phyloP scores from a whole-genome alignment of 176 grass and related monocot genomes.

The Bonia amplexicaulis region DNA sequence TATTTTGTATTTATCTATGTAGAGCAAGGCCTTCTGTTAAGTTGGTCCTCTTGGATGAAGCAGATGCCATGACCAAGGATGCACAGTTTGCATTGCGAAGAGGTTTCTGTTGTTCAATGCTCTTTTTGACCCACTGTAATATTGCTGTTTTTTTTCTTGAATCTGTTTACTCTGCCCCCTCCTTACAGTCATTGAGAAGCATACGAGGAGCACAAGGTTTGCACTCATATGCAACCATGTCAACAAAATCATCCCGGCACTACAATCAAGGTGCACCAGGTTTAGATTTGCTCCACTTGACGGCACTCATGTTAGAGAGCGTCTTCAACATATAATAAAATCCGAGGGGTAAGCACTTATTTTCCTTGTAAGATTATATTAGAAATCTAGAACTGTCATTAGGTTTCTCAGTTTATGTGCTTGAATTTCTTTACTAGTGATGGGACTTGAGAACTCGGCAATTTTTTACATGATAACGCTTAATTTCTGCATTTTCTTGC shows the following conservation, averaged over 20 bases:
- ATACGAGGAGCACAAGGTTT: constrained; percentile 98
- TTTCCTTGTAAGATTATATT: neutral
- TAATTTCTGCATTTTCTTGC: constrained; percentile 20
- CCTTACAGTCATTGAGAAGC: constrained; percentile 88
- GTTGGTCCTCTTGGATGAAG: constrained; percentile 93
- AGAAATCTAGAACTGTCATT: neutral
- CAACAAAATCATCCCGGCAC: constrained; percentile 97
- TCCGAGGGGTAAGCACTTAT: constrained; percentile 59
- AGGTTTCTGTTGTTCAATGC: constrained; percentile 46
- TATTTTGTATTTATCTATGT: constrained; percentile 33
- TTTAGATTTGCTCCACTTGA: constrained; percentile 98
- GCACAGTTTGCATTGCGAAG: constrained; percentile 94
- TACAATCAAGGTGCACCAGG: constrained; percentile 96
- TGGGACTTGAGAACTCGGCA: neutral
- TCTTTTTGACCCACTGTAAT: neutral
- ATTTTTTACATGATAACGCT: neutral
- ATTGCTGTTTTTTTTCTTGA: constrained; percentile 1
- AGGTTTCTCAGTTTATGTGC: neutral
- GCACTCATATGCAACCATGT: constrained; percentile 97
- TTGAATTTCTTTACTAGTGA: neutral
- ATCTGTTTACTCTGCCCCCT: constrained; percentile 13
- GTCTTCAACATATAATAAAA: constrained; percentile 84
- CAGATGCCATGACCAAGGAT: constrained; percentile 98
- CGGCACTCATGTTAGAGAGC: constrained; percentile 70
- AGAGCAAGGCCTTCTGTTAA: constrained; percentile 82